Percentiles rank a stretch among this genome's conserved stretches.
Conservation (phyloP, 2,329 filamentous ascomycete genomes). For the Hypoxylon sp. region DNA sequence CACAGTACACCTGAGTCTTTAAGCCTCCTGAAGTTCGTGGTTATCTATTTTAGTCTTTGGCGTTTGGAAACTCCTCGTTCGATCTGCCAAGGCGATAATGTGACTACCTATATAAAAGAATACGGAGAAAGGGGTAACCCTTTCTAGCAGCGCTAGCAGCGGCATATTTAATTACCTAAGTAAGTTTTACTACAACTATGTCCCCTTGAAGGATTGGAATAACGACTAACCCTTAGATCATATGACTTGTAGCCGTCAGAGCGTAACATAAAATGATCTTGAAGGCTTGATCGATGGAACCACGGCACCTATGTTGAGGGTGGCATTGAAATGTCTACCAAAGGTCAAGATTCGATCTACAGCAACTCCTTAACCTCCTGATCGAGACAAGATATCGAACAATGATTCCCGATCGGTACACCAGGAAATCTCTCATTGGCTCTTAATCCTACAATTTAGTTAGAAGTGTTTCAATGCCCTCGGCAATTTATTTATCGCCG, state of each 20-base stretch:
- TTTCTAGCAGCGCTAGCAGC: neutral
- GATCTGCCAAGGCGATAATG: neutral
- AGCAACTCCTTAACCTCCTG: neutral
- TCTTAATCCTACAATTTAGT: slow-evolving; percentile 1
- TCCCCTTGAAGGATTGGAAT: neutral
- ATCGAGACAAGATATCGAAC: neutral
- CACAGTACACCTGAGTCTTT: neutral
- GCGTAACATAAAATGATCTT: neutral
- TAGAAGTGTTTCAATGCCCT: neutral
- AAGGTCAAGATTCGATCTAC: neutral
- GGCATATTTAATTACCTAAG: neutral
- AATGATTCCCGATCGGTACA: slow-evolving; percentile 6
- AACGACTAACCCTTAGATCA: neutral
- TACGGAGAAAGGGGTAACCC: neutral
- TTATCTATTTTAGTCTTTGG: neutral
- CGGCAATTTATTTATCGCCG: slow-evolving; percentile 14
- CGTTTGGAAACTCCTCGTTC: neutral
- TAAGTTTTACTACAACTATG: neutral
- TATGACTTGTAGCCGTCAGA: neutral
- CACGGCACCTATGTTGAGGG: slow-evolving; percentile 6
- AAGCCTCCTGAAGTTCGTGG: neutral
- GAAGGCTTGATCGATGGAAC: slow-evolving; percentile 4
- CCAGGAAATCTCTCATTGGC: slow-evolving; percentile 12
- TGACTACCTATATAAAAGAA: neutral
- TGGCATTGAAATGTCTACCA: neutral